A percentile compares a stretch with the other conserved stretches of the same genome.
Evolutionary conservation across 371 early-diverging fungal species (phyloP).

Genomic region (Actinomucor elegans): DNA sequence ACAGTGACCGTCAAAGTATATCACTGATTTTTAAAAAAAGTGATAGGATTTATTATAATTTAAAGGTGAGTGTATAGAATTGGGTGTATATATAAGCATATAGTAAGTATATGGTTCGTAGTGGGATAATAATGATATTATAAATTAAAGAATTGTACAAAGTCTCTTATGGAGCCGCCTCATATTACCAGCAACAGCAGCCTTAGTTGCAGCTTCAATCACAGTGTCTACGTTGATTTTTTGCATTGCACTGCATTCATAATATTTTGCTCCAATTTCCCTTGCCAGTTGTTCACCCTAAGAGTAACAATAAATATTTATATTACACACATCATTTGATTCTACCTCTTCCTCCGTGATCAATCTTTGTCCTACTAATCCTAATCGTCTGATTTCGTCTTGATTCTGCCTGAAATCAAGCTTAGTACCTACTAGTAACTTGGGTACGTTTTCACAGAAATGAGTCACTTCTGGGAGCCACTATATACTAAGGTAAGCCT

Average conservation of each 20-base stretch:
- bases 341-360: slow-evolving; percentile 23
- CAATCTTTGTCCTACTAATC: slow-evolving; percentile 19
- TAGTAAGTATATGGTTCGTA: too few species aligned
- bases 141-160: slow-evolving; percentile 29
- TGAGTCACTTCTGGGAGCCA: slow-evolving; percentile 87
- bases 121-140: not conserved
- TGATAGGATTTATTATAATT: not conserved
- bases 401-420: slow-evolving; percentile 21
- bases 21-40: too few species aligned
- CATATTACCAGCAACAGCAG: slow-evolving; percentile 43
- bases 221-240: slow-evolving; percentile 47
- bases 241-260: slow-evolving; percentile 52
- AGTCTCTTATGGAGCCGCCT: slow-evolving; percentile 42
- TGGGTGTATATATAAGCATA: not conserved
- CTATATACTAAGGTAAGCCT: too few species aligned
- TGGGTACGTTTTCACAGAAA: slow-evolving; percentile 81
- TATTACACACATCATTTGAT: too few species aligned
- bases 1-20: too few species aligned
- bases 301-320: not conserved
- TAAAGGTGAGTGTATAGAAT: not conserved
- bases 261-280: slow-evolving; percentile 52
- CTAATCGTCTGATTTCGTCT: slow-evolving; percentile 21
- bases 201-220: slow-evolving; percentile 47
- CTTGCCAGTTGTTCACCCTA: slow-evolving; percentile 48
- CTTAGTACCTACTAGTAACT: slow-evolving; percentile 89